phyloP scores from a whole-genome alignment of 192 early-diverging fungal genomes.

The Powellomyces hirtus region DNA sequence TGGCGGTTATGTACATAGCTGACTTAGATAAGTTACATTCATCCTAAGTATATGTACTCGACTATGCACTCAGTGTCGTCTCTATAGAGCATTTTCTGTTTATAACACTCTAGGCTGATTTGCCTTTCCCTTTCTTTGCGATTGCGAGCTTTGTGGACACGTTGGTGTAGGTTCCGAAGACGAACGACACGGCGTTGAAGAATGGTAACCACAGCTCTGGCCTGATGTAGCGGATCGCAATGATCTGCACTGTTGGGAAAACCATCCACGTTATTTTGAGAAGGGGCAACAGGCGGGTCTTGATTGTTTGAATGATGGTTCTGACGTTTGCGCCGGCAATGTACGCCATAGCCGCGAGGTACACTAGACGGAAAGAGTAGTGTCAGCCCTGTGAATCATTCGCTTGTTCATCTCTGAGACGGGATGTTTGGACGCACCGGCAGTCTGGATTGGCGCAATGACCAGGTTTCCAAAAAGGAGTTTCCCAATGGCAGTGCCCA shows the following conservation, averaged over 20 bases:
- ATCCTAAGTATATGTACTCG: too few species aligned
- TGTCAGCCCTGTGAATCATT: background rate
- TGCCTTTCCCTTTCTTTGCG: background rate
- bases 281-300: slow-evolving; percentile 63
- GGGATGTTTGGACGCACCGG: slow-evolving; percentile 66
- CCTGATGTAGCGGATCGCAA: slow-evolving; percentile 77
- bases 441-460: slow-evolving; percentile 83
- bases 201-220: slow-evolving; percentile 85
- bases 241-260: slow-evolving; percentile 72
- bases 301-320: slow-evolving; percentile 55
- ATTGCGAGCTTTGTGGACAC: background rate
- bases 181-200: slow-evolving; percentile 82
- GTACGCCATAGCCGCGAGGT: slow-evolving; percentile 76
- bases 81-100: too few species aligned
- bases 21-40: too few species aligned
- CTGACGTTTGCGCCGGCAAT: slow-evolving; percentile 70
- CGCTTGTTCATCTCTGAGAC: too few species aligned
- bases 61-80: too few species aligned
- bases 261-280: slow-evolving; percentile 77
- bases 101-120: too few species aligned
- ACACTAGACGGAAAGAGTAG: slow-evolving; percentile 48
- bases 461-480: slow-evolving; percentile 74
- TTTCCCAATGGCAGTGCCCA: slow-evolving; percentile 62
- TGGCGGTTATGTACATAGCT: too few species aligned
- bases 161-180: slow-evolving; percentile 24